Conservation (phyloP, 169 alveolate genomes). For the Fabrea salina region DNA sequence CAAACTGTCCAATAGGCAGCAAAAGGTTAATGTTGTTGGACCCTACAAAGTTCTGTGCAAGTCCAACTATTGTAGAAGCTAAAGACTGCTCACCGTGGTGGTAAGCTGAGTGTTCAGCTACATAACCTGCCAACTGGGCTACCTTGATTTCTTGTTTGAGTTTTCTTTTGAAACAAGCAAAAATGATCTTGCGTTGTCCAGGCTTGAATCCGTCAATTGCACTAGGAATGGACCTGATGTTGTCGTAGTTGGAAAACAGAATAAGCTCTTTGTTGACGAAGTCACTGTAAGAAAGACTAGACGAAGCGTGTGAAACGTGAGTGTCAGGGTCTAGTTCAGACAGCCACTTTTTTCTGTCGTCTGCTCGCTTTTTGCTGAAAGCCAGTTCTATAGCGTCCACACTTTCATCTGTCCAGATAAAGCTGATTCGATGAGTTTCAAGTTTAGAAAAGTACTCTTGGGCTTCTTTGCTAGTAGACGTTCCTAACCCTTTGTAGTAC, state of each 20-base stretch:
- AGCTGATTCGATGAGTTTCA: slow-evolving; percentile 89
- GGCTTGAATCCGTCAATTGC: slow-evolving; percentile 99
- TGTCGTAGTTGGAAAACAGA: slow-evolving; percentile 96
- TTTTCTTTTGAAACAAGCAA: slow-evolving; percentile 76
- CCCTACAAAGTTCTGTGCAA: slow-evolving; percentile 99
- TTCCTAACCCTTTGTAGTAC: slow-evolving; percentile 99
- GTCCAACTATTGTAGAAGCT: slow-evolving; percentile 95
- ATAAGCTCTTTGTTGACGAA: slow-evolving; percentile 98
- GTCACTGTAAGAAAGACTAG: slow-evolving; percentile 84
- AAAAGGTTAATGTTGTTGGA: slow-evolving; percentile 90
- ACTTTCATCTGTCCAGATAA: slow-evolving; percentile 88
- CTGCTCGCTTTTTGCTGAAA: slow-evolving; percentile 95
- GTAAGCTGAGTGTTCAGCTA: slow-evolving; percentile 98
- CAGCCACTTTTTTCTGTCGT: slow-evolving; percentile 97
- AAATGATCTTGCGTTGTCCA: slow-evolving; percentile 93
- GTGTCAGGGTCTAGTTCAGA: slow-evolving; percentile 57
- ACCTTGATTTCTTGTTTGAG: slow-evolving; percentile 76
- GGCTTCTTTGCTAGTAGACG: slow-evolving; percentile 98
- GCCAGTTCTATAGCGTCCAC: slow-evolving; percentile 98
- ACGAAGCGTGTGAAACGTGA: slow-evolving; percentile 46
- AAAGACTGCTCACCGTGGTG: slow-evolving; percentile 99
- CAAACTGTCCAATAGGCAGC: slow-evolving; percentile 98
- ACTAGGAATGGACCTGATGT: slow-evolving; percentile 96
- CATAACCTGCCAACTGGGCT: slow-evolving; percentile 86
- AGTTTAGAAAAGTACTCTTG: slow-evolving; percentile 97